Evolutionary conservation across 75 land plant genomes (phyloP), one percentile per base, ranked within the genome.

Genomic region (Azolla pinnata): DNA sequence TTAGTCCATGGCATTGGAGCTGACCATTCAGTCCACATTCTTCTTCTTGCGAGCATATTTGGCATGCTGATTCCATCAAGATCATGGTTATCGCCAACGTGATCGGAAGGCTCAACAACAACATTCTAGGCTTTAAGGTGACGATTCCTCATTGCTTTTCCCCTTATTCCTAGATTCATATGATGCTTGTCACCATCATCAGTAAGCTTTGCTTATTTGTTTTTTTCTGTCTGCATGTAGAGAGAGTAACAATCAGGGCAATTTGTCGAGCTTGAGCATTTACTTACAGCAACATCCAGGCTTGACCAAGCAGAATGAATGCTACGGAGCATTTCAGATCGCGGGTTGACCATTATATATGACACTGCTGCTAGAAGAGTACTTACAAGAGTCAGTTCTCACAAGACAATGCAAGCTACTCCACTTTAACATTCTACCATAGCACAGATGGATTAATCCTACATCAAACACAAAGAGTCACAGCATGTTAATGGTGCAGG

Each of bases 1-100:
- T n/a, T n/a, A n/a, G n/a, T 91, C 97, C 35, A 75, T 87, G 66
- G 97, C 88, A 2, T 58, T 91, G 48, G 88, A 87, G 59, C 97
- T 93, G 0, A 82, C 82, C 32, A 51, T 91, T 32, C 80, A 74
- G 20, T 73, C 78, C 27, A 54, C 93, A 0, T 61, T 91, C 8
- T 91, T 88, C 35, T 74, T 91, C 34, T 59, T 80, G 3, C 83
- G 83, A 32, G 89, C 63, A 72, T 26, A 63, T 78, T 19, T 20
- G 12, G 31, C 23, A 60, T 53, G 29, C 40, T 9, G 88, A 91
- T 30, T 75, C 64, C 54, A 54, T 63, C 40, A 33, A 73, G 25
- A 56, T 91, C 14, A 84, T 67, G 59, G 66, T 63, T 54, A 75
- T 81, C 3, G 68, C 77, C 54, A 84, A 80, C 68, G 67, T 60